Conservation (phyloP, 1,284 basidiomycete species). For the Ustilago bromivora region DNA sequence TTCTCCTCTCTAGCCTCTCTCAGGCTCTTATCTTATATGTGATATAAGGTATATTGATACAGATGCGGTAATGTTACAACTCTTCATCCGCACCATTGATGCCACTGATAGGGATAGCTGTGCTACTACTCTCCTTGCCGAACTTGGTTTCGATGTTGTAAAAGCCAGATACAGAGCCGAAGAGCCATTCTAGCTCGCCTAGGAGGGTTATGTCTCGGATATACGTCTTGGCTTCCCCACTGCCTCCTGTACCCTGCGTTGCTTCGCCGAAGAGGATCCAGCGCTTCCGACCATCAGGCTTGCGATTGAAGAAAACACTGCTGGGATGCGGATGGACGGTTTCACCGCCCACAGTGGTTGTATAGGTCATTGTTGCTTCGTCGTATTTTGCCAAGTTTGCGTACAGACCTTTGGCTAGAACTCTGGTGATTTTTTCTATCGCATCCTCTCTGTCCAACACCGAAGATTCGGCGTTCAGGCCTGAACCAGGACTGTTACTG, state of each 20-base stretch:
- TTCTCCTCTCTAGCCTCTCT: background rate
- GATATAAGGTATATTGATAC: background rate
- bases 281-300: conserved; percentile 76
- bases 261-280: conserved; percentile 97
- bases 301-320: conserved; percentile 92
- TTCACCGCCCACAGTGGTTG: conserved; percentile 80
- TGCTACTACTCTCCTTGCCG: background rate
- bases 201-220: conserved; percentile 74
- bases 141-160: conserved; percentile 17
- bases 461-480: conserved; percentile 68
- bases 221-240: conserved; percentile 74
- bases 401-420: conserved; percentile 92
- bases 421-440: conserved; percentile 76
- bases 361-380: conserved; percentile 75
- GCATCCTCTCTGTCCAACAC: conserved; percentile 75
- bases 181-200: conserved; percentile 60
- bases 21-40: background rate
- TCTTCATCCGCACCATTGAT: background rate
- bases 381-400: conserved; percentile 80
- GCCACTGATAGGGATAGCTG: background rate
- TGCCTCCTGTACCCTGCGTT: conserved; percentile 72
- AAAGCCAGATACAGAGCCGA: conserved; percentile 60
- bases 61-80: background rate
- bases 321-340: conserved; percentile 87
- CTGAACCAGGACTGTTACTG: conserved; percentile 45